These are phyloP conservation scores for Cryoendolithus antarcticus DNA, from an alignment of 2,329 filamentous ascomycete species.

Conservation along the genomic window DNA sequence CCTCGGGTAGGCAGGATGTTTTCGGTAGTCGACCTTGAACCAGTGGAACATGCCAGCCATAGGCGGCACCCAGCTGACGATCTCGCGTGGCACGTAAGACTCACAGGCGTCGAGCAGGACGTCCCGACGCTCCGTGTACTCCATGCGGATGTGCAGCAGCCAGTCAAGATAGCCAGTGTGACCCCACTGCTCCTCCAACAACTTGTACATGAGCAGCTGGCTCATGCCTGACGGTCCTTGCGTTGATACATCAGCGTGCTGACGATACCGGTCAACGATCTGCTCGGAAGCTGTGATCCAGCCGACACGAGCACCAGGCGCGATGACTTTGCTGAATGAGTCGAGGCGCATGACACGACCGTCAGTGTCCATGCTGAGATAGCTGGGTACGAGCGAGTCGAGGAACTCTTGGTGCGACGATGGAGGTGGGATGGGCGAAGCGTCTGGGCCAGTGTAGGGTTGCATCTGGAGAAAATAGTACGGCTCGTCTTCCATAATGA, in stretches of 20 bases:
- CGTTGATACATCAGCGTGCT: slow-evolving; percentile 69
- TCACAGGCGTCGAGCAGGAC: slow-evolving; percentile 70
- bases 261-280: slow-evolving; percentile 68
- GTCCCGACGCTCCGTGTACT: slow-evolving; percentile 72
- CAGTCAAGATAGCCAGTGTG: slow-evolving; percentile 81
- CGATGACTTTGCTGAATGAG: slow-evolving; percentile 87
- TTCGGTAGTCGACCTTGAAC: slow-evolving; percentile 54
- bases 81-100: slow-evolving; percentile 56
- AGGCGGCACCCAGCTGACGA: slow-evolving; percentile 70
- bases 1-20: slow-evolving; percentile 48
- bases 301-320: slow-evolving; percentile 76
- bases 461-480: slow-evolving; percentile 92
- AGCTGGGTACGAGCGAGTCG: slow-evolving; percentile 61
- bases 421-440: slow-evolving; percentile 43
- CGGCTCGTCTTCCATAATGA: slow-evolving; percentile 84
- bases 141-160: slow-evolving; percentile 67
- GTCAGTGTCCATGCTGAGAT: slow-evolving; percentile 67
- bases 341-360: slow-evolving; percentile 82
- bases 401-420: slow-evolving; percentile 61
- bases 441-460: slow-evolving; percentile 49
- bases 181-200: slow-evolving; percentile 89
- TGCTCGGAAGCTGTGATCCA: slow-evolving; percentile 86
- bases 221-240: slow-evolving; percentile 79
- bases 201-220: slow-evolving; percentile 73
- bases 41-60: slow-evolving; percentile 91